Percentiles rank a stretch among this genome's conserved stretches.
These are phyloP conservation scores for Gossypium gossypioides DNA, from an alignment of 441 rosid species.

Conservation along the genomic window DNA sequence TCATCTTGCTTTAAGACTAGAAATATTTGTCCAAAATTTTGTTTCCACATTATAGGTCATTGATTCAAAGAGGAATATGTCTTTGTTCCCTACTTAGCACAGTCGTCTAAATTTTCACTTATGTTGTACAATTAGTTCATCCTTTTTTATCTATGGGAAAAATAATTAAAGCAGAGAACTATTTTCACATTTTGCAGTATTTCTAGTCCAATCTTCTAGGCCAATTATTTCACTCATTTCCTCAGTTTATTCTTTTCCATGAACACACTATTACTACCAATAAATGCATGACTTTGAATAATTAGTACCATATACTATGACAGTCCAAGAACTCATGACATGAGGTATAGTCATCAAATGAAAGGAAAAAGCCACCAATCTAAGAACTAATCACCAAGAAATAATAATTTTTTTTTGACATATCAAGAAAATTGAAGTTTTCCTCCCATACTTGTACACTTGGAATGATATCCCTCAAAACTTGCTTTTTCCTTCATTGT, in stretches of 20 bases:
- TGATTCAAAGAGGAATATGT: conserved; percentile 13
- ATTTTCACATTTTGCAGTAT: background rate
- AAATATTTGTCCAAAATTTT: conserved; percentile 4
- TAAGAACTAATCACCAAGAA: too few species aligned
- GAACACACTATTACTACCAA: too few species aligned
- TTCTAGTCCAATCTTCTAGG: background rate
- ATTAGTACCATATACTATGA: too few species aligned
- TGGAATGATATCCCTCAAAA: background rate
- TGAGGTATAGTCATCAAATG: too few species aligned
- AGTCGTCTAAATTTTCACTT: conserved; percentile 1
- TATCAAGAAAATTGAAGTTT: too few species aligned
- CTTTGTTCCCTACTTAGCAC: conserved; percentile 11
- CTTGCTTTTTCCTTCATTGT: background rate
- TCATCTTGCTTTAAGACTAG: conserved; percentile 11
- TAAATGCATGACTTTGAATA: too few species aligned
- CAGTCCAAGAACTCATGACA: too few species aligned
- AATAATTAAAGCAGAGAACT: background rate
- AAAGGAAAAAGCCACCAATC: too few species aligned
- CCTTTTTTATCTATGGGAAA: background rate
- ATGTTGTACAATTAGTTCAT: conserved; percentile 18
- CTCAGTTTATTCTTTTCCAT: too few species aligned
- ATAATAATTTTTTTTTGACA: too few species aligned
- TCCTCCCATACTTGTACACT: background rate
- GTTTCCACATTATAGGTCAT: conserved; percentile 11
- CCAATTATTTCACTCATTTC: background rate